Evolutionary conservation across 768 basidiomycete genomes (phyloP).

Genomic region (Scleroderma bovista): DNA sequence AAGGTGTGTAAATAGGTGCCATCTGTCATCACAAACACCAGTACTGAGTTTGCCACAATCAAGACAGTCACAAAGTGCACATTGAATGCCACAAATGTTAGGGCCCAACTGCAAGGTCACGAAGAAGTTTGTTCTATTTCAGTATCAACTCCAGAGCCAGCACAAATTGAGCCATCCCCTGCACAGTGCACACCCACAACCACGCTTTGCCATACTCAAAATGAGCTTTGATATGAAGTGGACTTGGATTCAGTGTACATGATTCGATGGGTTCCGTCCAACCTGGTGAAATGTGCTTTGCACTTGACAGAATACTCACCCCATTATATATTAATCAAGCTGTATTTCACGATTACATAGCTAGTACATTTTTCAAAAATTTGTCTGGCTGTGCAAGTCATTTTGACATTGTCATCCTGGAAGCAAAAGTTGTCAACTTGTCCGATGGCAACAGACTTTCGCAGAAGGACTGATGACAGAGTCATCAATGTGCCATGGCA

Average conservation of each 20-base stretch:
- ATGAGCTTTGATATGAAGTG: slow-evolving; percentile 21
- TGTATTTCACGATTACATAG: too few relatives aligned
- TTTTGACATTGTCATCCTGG: too few relatives aligned
- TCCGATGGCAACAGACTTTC: too few relatives aligned
- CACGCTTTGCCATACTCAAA: slow-evolving; percentile 15
- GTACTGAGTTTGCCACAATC: slow-evolving; percentile 47
- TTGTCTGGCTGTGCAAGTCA: too few relatives aligned
- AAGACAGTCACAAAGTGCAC: slow-evolving; percentile 41
- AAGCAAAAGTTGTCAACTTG: too few relatives aligned
- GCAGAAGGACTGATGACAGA: too few relatives aligned
- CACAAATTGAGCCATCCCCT: slow-evolving; percentile 9
- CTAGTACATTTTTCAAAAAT: too few relatives aligned
- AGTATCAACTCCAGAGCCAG: neutral
- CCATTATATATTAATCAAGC: too few relatives aligned
- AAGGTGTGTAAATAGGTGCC: too few relatives aligned
- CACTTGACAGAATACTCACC: slow-evolving; percentile 67
- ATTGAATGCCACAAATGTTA: slow-evolving; percentile 13
- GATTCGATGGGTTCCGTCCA: slow-evolving; percentile 47
- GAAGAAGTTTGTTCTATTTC: neutral
- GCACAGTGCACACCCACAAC: slow-evolving; percentile 5
- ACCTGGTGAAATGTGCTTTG: slow-evolving; percentile 67
- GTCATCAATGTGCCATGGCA: too few relatives aligned
- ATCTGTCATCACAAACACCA: slow-evolving; percentile 34
- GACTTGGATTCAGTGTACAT: slow-evolving; percentile 20
- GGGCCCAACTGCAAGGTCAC: slow-evolving; percentile 1